phyloP scores from a whole-genome alignment of 148 eudicot species.

The Hydrangea macrophylla region DNA sequence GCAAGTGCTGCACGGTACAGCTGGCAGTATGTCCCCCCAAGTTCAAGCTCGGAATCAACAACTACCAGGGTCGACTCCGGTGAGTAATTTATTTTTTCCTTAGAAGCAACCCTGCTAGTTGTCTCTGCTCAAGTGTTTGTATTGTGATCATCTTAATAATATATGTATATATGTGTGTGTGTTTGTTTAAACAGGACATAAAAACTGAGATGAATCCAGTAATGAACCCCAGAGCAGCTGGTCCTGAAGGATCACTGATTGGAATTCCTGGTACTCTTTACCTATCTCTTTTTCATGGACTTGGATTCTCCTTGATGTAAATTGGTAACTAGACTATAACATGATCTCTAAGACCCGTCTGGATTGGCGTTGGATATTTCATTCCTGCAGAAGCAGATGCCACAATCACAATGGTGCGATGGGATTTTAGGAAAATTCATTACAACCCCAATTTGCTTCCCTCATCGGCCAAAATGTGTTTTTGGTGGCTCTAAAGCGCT shows the following conservation, averaged over 20 bases:
- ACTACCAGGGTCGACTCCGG: constrained; percentile 54
- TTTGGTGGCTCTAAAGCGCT: too few relatives aligned
- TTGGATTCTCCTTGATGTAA: not conserved
- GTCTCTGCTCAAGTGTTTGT: not conserved
- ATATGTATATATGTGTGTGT: too few relatives aligned
- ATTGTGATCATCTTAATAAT: constrained; percentile 4
- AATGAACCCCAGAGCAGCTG: constrained; percentile 47
- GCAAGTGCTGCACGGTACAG: constrained; percentile 91
- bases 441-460: too few relatives aligned
- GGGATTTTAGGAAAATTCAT: too few relatives aligned
- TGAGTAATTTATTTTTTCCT: constrained; percentile 20
- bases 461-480: too few relatives aligned
- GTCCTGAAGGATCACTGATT: constrained; percentile 56
- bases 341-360: constrained; percentile 2
- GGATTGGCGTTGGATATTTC: too few relatives aligned
- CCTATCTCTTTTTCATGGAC: not conserved
- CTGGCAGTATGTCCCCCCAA: constrained; percentile 82
- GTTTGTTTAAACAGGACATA: constrained; percentile 45
- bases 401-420: too few relatives aligned
- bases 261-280: constrained; percentile 55
- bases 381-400: too few relatives aligned
- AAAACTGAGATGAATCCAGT: constrained; percentile 53
- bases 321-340: not conserved
- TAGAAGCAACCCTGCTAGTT: not conserved
- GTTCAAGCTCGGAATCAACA: constrained; percentile 82